Percentiles rank a stretch among this genome's conserved stretches.
phyloP scores from a whole-genome alignment of 2,329 filamentous ascomycete species.

The Venturia oleaginea region DNA sequence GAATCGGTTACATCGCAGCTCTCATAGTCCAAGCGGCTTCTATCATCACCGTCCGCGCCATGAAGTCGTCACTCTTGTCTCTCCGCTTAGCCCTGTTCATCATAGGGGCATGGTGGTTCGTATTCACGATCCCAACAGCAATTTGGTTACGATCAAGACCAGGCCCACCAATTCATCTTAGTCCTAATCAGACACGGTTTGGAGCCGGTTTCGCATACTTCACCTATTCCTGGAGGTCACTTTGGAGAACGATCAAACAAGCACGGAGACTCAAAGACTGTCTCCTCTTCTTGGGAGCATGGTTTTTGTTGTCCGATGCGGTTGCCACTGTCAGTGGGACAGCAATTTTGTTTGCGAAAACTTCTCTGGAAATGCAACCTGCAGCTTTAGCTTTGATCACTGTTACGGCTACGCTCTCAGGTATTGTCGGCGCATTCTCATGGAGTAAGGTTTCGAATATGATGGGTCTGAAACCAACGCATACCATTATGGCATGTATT shows the following conservation, averaged over 20 bases:
- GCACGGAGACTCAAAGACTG: constrained; percentile 67
- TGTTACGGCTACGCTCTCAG: constrained; percentile 77
- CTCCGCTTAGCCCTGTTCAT: constrained; percentile 79
- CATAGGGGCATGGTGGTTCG: constrained; percentile 85
- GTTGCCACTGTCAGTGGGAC: constrained; percentile 93
- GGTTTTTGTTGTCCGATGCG: constrained; percentile 91
- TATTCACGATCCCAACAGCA: constrained; percentile 82
- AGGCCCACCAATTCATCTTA: constrained; percentile 56
- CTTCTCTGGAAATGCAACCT: constrained; percentile 78
- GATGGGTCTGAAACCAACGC: constrained; percentile 63
- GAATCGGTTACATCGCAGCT: constrained; percentile 84
- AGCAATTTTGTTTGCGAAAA: constrained; percentile 92
- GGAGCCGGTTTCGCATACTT: constrained; percentile 58
- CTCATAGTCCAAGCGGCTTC: constrained; percentile 74
- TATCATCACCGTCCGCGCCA: constrained; percentile 61
- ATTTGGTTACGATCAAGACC: constrained; percentile 82
- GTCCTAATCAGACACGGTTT: background rate
- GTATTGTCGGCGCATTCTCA: constrained; percentile 78
- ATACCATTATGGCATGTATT: constrained; percentile 90
- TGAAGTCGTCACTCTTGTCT: constrained; percentile 66
- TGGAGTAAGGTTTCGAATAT: constrained; percentile 72
- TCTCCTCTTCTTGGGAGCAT: constrained; percentile 70
- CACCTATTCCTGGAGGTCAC: constrained; percentile 72
- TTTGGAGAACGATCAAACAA: constrained; percentile 69
- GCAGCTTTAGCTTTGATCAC: constrained; percentile 87